Evolutionary conservation across 768 basidiomycete species (phyloP), one percentile per base, ranked within the genome.

Genomic region (Hygrocybe punicea): DNA sequence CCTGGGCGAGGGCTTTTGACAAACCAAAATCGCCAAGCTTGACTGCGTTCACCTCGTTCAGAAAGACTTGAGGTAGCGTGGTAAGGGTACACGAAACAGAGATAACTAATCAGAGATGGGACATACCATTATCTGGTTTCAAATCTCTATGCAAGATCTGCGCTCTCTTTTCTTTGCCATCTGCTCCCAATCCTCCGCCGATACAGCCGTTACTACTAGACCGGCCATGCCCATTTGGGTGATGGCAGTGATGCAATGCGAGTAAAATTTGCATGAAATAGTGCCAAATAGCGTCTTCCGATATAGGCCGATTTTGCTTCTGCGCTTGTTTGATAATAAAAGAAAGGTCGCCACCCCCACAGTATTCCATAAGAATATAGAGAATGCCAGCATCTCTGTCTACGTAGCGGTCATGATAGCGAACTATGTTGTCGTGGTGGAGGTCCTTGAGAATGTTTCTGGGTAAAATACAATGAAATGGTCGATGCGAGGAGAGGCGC

Each of bases 301-400:
- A 81, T 53, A 98, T 84, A 2, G 84, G 82, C 52, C 88, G 81
- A 58, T 81, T 83, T 55, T 83, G 77, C 67, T 84, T 86, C 58
- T 77, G 71, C 1, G 89, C 83, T 60, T 85, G 86, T 66, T 92
- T 91, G 71, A 98, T 97, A 65, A 97, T 73, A 35, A 82, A 76
- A 1, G 91, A 91, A 53, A 99, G 81, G 75, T 99, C 97, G 11
- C 97, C 97, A 19, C 94, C 95, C 4, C 93, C 94, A 67, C 97
- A 99, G 70, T 93, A 98, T 76, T 99, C 97, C 97, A 98, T 99
- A 62, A 98, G 80, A 60, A 99, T 98, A 71, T 98, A 98, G 44
- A 98, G 83, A 56, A 94, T 90, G 19, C 93, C 93, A 23, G 79
- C 79, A 51, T 94, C 91, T 60, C 89, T 80, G 76, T 99, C 97